Conservation (phyloP, 805 yeast genomes). For the Nakazawaea anatomiae region DNA sequence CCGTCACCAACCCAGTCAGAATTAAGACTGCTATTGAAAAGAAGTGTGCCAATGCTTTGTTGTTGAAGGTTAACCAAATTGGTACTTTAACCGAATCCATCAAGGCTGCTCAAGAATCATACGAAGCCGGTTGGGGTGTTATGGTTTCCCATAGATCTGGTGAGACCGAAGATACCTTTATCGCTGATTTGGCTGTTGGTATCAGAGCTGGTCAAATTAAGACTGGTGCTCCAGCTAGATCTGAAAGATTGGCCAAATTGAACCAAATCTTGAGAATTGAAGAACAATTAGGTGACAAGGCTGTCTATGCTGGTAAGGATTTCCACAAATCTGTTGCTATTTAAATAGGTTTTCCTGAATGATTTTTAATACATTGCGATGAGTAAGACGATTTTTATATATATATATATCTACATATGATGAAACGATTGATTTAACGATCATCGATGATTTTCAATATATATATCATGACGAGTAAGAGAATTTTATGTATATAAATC, state of each 20-base stretch:
- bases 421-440: too few species aligned
- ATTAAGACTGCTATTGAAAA: conserved; percentile 92
- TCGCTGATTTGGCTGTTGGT: conserved; percentile 97
- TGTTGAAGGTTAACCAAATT: conserved; percentile 98
- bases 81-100: conserved; percentile 96
- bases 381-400: not conserved
- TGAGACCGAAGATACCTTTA: conserved; percentile 98
- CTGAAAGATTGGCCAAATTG: conserved; percentile 98
- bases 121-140: conserved; percentile 98
- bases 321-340: conserved; percentile 56
- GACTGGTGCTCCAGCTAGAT: conserved; percentile 99
- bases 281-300: conserved; percentile 98
- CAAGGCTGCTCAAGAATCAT: conserved; percentile 93
- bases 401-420: not conserved
- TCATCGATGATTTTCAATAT: too few species aligned
- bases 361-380: too few species aligned
- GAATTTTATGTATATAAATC: too few species aligned
- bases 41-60: conserved; percentile 92
- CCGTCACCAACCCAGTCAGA: conserved; percentile 96
- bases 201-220: conserved; percentile 97
- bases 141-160: conserved; percentile 99
- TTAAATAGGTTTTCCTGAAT: conserved; percentile 12
- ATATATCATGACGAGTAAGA: too few species aligned
- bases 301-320: conserved; percentile 88
- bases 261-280: conserved; percentile 98